Base-by-base conservation (phyloP, 2,329 filamentous ascomycete species). In the Cladosporium oxysporum region DNA sequence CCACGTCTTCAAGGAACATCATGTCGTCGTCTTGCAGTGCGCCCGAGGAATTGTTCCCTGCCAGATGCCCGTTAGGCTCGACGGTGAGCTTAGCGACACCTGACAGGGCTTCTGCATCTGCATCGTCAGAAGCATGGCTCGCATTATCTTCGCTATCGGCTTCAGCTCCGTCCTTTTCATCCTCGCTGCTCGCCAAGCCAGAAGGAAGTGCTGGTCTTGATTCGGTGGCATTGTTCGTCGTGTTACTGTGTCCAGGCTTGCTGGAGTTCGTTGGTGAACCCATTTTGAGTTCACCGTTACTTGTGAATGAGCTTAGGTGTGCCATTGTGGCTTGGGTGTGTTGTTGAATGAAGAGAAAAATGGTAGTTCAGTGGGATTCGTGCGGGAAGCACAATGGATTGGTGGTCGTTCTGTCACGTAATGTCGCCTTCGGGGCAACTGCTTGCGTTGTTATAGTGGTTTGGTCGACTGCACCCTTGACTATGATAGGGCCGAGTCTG, bases 31-130 rank as follows among this genome's bases (percentile, higher is more conserved):
- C 67, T 58, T 66, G 59, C 47, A 63, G 52, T 12, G 66, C 49
- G 21, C 35, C 65, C 21, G 64, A 62, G 21, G 63, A 58, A 31
- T 58, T 23, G 21, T 66, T 66, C 72, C 74, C 74, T 73, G 74
- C 70, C 73, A 74, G 69, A 47, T 57, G 50, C n/a, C 55, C 23
- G 21, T 21, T 57, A 62, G 69, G 72, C 68, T 68, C 58, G 53
- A 66, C 50, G 49, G 62, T 66, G 52, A 68, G 64, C 44, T 65
- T 70, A 60, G 66, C 62, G 60, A 68, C 72, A 68, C 66, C 71
- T 72, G 73, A 70, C 74, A 76, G 74, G 74, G 74, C 73, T 67
- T 68, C 69, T 12, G 44, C 72, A 73, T 74, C 71, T 66, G 71
- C 65, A 62, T 75, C 71, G 44, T 73, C 69, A 35, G 67, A 67